phyloP scores from a whole-genome alignment of 768 basidiomycete genomes.

The Baorangia bicolor region DNA sequence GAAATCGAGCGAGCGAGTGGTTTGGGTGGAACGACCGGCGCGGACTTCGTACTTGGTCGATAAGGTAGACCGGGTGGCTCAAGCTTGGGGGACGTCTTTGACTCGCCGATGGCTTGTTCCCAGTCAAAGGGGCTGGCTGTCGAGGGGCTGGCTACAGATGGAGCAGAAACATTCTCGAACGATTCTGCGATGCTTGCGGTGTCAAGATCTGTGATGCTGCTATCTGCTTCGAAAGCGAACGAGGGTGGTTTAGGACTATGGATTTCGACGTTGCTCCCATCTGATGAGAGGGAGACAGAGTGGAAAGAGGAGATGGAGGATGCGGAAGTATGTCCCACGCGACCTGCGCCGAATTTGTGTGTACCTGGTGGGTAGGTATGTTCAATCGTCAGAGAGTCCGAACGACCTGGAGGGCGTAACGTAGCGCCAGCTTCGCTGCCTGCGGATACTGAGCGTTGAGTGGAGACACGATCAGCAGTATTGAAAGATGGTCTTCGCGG shows the following conservation, averaged over 20 bases:
- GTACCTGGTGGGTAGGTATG: constrained; percentile 53
- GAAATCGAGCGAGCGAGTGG: constrained; percentile 35
- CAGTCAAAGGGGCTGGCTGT: constrained; percentile 49
- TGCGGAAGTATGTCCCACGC: constrained; percentile 51
- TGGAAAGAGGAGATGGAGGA: constrained; percentile 84
- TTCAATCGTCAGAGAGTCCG: constrained; percentile 55
- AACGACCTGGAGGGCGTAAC: constrained; percentile 33
- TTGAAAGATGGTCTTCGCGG: constrained; percentile 61
- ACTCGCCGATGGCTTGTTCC: constrained; percentile 43
- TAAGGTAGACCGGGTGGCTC: constrained; percentile 50
- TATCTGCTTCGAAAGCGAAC: constrained; percentile 45
- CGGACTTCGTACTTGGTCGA: constrained; percentile 35
- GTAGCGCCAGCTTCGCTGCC: constrained; percentile 16
- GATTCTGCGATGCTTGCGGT: constrained; percentile 65
- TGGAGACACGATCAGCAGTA: constrained; percentile 42
- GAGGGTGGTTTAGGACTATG: constrained; percentile 40
- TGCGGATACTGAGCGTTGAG: constrained; percentile 24
- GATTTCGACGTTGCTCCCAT: constrained; percentile 37
- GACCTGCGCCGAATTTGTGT: constrained; percentile 34
- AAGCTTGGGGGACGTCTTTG: constrained; percentile 27
- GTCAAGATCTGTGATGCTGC: constrained; percentile 42
- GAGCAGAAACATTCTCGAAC: constrained; percentile 64
- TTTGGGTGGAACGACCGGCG: constrained; percentile 25
- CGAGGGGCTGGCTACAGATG: constrained; percentile 53
- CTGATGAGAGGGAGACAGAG: constrained; percentile 77